Evolutionary conservation across 176 grass and related monocot genomes (phyloP), one percentile per base, ranked within the genome.

Genomic region (Eragrostis nindensis): DNA sequence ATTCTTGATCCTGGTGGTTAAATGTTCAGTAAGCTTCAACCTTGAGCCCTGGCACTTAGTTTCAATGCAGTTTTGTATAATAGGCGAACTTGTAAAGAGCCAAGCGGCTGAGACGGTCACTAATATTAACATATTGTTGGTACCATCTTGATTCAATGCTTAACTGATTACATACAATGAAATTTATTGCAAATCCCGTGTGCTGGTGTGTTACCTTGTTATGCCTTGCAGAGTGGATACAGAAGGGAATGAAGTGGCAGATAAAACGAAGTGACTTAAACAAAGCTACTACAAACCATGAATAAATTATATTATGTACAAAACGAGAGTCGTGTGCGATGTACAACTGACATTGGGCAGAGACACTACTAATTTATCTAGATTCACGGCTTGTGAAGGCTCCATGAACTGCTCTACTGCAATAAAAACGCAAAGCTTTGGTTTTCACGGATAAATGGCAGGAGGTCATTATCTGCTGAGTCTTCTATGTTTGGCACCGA

Each of bases 371-470:
- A 12, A 5, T 63, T 43, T 46, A 29, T 68, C 57, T 36, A 36
- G 32, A 36, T 4, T 4, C 39, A 32, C 61, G 14, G 26, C 60
- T 19, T 59, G 32, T 27, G 54, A 81, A 71, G 16, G 38, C 11
- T 75, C 75, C 6, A 6, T 18, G 21, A 40, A 46, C 65, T 56
- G 22, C 86, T 89, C 88, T 54, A 86, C 16, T 92, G 83, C 38
- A 91, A 82, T 82, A 97, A 70, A 94, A 97, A 94, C 10, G 89
- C 85, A 74, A 94, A 94, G 68, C 82, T 84, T 52, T 84, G 85
- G 68, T 97, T 89, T 40, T 90, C 85, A 32, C 46, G 89, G 65
- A 94, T 84, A 63, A 89, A 89, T 57, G 85, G 74, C 7, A 86
- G 80, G 7, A 93, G 83, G 42, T 97, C 94, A 27, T 82, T 48